Conservation (phyloP, 495 filamentous ascomycete genomes). For the Venustampulla echinocandica region DNA sequence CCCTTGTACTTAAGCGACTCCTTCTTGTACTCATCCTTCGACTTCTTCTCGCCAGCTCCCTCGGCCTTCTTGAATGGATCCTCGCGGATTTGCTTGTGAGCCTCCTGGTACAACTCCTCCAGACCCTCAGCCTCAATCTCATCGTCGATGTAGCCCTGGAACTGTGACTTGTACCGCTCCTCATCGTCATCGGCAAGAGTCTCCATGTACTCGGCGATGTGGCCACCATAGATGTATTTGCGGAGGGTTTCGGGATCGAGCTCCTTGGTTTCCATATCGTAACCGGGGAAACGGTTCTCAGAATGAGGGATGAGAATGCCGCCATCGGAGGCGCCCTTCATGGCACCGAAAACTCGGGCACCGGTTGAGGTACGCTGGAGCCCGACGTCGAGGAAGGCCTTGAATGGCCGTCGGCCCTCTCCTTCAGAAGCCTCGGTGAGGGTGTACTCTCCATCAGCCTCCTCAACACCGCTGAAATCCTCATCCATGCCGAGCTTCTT, state of each 20-base stretch:
- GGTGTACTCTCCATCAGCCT: constrained; percentile 86
- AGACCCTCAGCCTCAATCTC: constrained; percentile 93
- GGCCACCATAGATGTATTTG: constrained; percentile 98
- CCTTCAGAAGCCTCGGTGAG: constrained; percentile 87
- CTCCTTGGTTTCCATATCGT: constrained; percentile 91
- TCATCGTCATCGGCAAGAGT: constrained; percentile 98
- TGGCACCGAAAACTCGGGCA: constrained; percentile 96
- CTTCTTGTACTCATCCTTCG: constrained; percentile 92
- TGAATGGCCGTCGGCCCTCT: constrained; percentile 91
- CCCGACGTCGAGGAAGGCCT: constrained; percentile 96
- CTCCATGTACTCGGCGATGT: constrained; percentile 99
- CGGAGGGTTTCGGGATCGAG: constrained; percentile 92
- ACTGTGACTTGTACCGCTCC: constrained; percentile 98
- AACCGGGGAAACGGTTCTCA: constrained; percentile 98
- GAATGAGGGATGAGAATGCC: constrained; percentile 96
- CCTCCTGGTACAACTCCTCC: constrained; percentile 92
- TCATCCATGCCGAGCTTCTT: constrained; percentile 93
- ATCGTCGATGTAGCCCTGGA: constrained; percentile 93
- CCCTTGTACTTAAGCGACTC: constrained; percentile 84
- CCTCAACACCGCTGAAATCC: constrained; percentile 86
- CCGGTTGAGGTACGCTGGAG: constrained; percentile 94
- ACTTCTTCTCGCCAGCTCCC: constrained; percentile 72
- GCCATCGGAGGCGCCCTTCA: constrained; percentile 99
- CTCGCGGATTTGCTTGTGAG: constrained; percentile 94
- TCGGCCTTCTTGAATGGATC: constrained; percentile 94